A percentile compares a stretch with the other conserved stretches of the same genome.
Evolutionary conservation across 148 eudicot genomes (phyloP).

Genomic region (Arctostaphylos glauca): DNA sequence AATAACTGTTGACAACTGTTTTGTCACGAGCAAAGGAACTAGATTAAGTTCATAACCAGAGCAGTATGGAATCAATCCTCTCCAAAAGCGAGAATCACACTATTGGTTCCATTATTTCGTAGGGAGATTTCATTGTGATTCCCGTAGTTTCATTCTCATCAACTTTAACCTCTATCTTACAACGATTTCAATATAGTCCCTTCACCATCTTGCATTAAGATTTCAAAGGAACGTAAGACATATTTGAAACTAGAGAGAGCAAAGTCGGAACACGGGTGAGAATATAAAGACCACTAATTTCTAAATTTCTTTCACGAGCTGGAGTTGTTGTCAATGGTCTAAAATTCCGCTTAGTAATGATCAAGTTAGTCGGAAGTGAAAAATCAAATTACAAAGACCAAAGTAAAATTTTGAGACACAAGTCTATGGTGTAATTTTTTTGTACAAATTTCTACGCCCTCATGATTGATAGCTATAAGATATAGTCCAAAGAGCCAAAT

Average conservation of each 20-base stretch:
- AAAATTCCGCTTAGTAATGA: too few relatives aligned
- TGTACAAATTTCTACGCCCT: neutral
- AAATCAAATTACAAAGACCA: neutral
- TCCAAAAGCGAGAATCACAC: neutral
- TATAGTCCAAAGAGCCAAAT: neutral
- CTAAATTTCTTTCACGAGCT: neutral
- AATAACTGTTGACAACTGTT: neutral
- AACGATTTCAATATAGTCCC: too few relatives aligned
- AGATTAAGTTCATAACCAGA: neutral
- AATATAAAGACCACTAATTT: neutral
- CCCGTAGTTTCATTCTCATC: too few relatives aligned
- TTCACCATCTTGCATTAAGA: too few relatives aligned
- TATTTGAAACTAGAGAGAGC: too few relatives aligned
- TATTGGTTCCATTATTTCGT: neutral
- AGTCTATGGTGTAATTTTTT: neutral
- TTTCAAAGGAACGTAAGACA: too few relatives aligned
- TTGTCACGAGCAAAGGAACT: neutral
- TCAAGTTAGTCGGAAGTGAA: too few relatives aligned
- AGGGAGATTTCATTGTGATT: too few relatives aligned
- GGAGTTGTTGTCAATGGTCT: too few relatives aligned
- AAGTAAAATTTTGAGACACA: neutral
- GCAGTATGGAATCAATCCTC: neutral
- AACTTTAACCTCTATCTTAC: too few relatives aligned
- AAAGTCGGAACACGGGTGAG: too few relatives aligned
- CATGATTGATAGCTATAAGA: constrained; percentile 7